Evolutionary conservation across 2,329 filamentous ascomycete species (phyloP), one percentile per base, ranked within the genome.

Genomic region (Aspergillus nomiae): DNA sequence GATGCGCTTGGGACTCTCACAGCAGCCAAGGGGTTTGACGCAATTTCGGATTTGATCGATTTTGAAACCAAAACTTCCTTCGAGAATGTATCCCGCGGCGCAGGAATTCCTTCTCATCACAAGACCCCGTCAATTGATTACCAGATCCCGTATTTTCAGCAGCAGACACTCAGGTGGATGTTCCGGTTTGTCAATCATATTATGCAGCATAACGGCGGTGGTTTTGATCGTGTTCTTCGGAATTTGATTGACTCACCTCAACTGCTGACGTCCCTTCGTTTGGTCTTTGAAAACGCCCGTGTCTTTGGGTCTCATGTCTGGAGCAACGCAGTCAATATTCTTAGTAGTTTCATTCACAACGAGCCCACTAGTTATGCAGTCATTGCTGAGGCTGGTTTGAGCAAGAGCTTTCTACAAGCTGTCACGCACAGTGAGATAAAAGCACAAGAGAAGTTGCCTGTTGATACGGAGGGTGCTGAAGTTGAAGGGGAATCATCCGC

Each of bases 291-390:
- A 66, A 90, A 96, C 71, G 89, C 91, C 43, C 83, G 83, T 58
- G 84, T 89, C 43, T 99, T 94, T 74, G 95, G 95, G 14, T 95
- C 94, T 2, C 90, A 95, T 63, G 92, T 98, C 6, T 99, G 95
- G 95, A 97, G 93, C 56, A 94, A 94, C 75, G 91, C 93, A 8
- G 92, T 97, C 65, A 94, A 90, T 60, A 94, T 97, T 61, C 83
- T 99, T 57, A 95, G 92, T 73, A 94, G 92, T 70, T 99, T 99
- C 77, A 96, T 99, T 71, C 96, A 99, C 79, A 97, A 98, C 74
- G 95, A 99, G 73, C 95, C 95, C 0, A 99, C 95, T 0, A 99
- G 95, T 77, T 99, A 97, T 76, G 90, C 92, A 32, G 92, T 97
- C 28, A 95, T 99, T 67, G 92, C 92, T 16, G 95, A 99, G 79